These are phyloP conservation scores for Aureobasidium namibiae DNA, from an alignment of 2,329 filamentous ascomycete genomes.

Conservation along the genomic window DNA sequence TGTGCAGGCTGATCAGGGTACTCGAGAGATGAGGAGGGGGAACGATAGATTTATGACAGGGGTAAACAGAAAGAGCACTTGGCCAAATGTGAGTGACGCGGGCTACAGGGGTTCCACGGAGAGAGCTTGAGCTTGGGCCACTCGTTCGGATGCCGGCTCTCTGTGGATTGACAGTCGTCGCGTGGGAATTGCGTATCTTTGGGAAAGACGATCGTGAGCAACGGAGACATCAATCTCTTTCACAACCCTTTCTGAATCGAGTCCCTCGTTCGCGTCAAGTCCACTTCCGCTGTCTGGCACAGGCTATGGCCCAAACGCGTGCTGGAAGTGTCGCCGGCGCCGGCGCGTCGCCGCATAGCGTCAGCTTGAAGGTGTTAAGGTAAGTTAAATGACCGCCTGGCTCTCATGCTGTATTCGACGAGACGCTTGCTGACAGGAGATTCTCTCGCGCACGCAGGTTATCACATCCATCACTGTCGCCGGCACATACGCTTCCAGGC, in stretches of 20 bases:
- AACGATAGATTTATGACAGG: not conserved
- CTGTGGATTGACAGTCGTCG: not conserved
- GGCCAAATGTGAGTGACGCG: not conserved
- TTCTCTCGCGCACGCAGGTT: constrained; percentile 46
- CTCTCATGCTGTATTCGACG: not conserved
- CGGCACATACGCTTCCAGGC: constrained; percentile 54
- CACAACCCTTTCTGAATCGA: not conserved
- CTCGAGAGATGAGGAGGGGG: not conserved
- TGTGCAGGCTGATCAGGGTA: constrained; percentile 1
- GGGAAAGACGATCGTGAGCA: not conserved
- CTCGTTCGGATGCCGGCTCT: constrained; percentile 4
- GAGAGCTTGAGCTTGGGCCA: constrained; percentile 7
- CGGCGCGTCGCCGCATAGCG: constrained; percentile 55
- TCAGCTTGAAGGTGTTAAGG: constrained; percentile 76
- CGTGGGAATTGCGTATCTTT: not conserved
- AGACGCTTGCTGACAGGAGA: constrained; percentile 11
- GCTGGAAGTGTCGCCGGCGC: not conserved
- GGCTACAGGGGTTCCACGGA: not conserved
- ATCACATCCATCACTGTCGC: constrained; percentile 69
- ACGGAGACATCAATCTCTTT: not conserved
- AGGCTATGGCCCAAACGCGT: constrained; percentile 5
- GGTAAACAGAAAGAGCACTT: not conserved
- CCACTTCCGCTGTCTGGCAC: not conserved
- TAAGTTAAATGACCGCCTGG: constrained; percentile 48
- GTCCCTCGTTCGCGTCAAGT: not conserved